Evolutionary conservation across 2,329 filamentous ascomycete species (phyloP).

Genomic region (Phoma sp.): DNA sequence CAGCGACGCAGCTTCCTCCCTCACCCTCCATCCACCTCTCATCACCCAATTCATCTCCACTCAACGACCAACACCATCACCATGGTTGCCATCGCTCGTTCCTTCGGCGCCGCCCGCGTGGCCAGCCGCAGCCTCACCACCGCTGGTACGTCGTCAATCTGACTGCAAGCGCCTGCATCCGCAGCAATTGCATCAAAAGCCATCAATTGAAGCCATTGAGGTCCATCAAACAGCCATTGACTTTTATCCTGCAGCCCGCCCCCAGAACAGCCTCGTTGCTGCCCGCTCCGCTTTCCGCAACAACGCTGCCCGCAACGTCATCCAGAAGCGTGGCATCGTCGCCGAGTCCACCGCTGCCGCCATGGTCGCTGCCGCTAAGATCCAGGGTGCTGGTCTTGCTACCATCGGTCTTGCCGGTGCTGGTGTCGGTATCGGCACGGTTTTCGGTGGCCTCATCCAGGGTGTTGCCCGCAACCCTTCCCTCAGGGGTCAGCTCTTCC

Average conservation of each 20-base stretch:
- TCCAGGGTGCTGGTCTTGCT: constrained; percentile 60
- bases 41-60: constrained; percentile 48
- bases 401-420: constrained; percentile 92
- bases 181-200: constrained; percentile 35
- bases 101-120: constrained; percentile 50
- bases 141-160: constrained; percentile 40
- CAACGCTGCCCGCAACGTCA: constrained; percentile 49
- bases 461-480: constrained; percentile 93
- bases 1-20: constrained; percentile 16
- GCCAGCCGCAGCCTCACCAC: constrained; percentile 49
- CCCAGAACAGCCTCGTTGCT: constrained; percentile 49
- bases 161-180: constrained; percentile 38
- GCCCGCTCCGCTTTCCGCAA: constrained; percentile 51
- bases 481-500: constrained; percentile 94
- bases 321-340: constrained; percentile 52
- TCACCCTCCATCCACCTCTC: constrained; percentile 19
- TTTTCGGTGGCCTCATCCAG: constrained; percentile 88
- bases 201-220: constrained; percentile 34
- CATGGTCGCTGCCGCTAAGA: constrained; percentile 52
- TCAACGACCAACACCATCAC: constrained; percentile 47
- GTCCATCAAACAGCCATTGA: constrained; percentile 44
- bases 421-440: constrained; percentile 94
- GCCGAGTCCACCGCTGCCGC: constrained; percentile 51
- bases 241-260: constrained; percentile 40
- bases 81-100: constrained; percentile 51